Base-by-base conservation (phyloP, 2,329 filamentous ascomycete genomes). In the Alternaria conjuncta region DNA sequence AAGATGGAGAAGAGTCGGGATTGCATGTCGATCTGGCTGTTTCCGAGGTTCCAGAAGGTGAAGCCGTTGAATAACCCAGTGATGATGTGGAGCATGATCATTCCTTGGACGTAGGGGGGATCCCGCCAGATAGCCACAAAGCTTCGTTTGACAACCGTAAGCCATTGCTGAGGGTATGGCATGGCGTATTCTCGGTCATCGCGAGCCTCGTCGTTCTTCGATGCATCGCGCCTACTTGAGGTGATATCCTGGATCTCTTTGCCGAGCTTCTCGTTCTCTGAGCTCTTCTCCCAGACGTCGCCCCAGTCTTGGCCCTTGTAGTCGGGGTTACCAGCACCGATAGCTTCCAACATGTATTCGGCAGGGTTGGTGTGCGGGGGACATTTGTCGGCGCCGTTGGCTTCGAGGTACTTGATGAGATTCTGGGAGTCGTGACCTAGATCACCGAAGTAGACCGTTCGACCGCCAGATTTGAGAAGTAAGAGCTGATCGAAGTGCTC, bases 1-100 rank as follows among this genome's bases (percentile, higher is more conserved):
- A 95, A 95, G 59, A 91, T 84, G 9, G 90, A 89, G 80, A 95
- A 94, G 9, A 94, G 84, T 8, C 90, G 85, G 50, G 88, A 90
- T 76, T 82, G 79, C 66, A 84, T 78, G 47, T 83, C 82, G 32
- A 81, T 75, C 55, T 77, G 76, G 18, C 75, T 78, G 57, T 80
- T 72, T 4, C 80, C 79, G 23, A 84, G 75, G 66, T 82, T 77
- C 82, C 82, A 85, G 77, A 84, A 84, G 0, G 82, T 82, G 66
- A 85, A 84, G 23, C 78, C 80, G 68, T 83, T 84, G 79, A 84
- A 84, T n/a, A 84, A 70, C 8, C 80, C 81, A 4, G 82, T 83
- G 30, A 82, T 79, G 54, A 88, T 82, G 68, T 88, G 86, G 4
- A 88, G 80, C 60, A 82, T 82, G 55, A 90, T 76, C 21, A 73